phyloP scores from a whole-genome alignment of 148 eudicot species.

The Camellia lanceoleosa region DNA sequence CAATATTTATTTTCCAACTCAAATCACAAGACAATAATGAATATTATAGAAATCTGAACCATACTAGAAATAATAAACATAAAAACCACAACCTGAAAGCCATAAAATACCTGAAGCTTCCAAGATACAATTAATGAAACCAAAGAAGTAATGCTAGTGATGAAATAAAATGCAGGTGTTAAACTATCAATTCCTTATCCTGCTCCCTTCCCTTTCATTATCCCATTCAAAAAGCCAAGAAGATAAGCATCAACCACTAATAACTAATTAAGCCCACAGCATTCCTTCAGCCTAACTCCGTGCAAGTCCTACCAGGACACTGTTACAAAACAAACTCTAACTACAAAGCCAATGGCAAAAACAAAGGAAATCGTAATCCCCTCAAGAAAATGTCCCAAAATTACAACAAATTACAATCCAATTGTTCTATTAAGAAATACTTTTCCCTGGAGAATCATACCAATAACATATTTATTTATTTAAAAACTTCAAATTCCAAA shows the following conservation, averaged over 20 bases:
- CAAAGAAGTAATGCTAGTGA: neutral
- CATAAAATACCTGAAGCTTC: neutral
- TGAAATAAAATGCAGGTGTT: neutral
- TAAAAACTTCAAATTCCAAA: neutral
- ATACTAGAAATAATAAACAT: neutral
- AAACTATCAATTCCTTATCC: neutral
- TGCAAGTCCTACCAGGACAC: neutral
- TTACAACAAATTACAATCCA: neutral
- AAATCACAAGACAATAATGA: neutral
- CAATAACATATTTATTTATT: too few relatives aligned
- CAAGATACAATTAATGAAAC: neutral
- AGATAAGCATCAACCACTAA: neutral
- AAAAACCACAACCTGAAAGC: neutral
- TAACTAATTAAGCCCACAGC: neutral
- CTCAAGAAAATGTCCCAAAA: neutral
- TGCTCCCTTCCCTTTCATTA: neutral
- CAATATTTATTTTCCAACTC: neutral
- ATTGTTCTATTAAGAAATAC: neutral
- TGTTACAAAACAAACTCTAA: neutral
- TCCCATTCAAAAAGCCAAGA: neutral
- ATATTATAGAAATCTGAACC: neutral
- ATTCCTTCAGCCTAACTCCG: neutral
- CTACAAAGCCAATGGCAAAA: neutral
- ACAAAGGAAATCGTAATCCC: neutral
- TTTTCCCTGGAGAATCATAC: too few relatives aligned